phyloP scores from a whole-genome alignment of 23 red algal genomes.

The Gracilariopsis chorda region DNA sequence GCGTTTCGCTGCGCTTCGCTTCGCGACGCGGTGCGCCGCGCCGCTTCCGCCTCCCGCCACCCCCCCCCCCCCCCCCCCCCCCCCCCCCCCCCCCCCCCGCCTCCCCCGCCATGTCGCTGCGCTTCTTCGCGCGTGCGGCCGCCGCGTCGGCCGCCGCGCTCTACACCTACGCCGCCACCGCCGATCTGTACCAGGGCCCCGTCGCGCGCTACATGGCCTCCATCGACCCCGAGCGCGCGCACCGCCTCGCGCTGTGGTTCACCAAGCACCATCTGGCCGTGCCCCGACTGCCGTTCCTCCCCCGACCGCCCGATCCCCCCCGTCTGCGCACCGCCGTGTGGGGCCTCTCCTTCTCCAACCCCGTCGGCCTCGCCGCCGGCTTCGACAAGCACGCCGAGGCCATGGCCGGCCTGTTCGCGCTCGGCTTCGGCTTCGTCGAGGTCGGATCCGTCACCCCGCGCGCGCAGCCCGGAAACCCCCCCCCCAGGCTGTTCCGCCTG shows the following conservation, averaged over 20 bases:
- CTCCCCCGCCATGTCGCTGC: constrained; percentile 10
- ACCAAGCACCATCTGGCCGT: constrained; percentile 34
- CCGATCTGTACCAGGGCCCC: constrained; percentile 43
- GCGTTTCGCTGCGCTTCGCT: not conserved
- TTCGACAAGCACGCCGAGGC: constrained; percentile 95
- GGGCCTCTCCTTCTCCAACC: constrained; percentile 68
- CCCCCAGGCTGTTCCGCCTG: constrained; percentile 89
- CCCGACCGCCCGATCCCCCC: not conserved
- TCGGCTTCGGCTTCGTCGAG: constrained; percentile 94
- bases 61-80: not conserved
- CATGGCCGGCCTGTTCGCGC: constrained; percentile 68
- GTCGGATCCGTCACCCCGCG: constrained; percentile 88
- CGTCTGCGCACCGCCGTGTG: constrained; percentile 54
- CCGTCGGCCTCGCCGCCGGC: constrained; percentile 89
- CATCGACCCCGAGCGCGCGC: constrained; percentile 32
- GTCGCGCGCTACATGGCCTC: not conserved
- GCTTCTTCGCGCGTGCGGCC: constrained; percentile 15
- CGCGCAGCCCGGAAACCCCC: constrained; percentile 81
- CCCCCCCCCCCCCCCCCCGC: not conserved
- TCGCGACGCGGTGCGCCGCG: not conserved
- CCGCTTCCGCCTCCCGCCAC: not conserved
- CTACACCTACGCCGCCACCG: constrained; percentile 44
- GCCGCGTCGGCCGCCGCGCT: constrained; percentile 31
- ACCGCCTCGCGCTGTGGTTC: constrained; percentile 16
- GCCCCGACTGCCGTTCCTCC: constrained; percentile 27